Evolutionary conservation across 331 rosid species (phyloP).

Genomic region (Telfairia occidentalis): DNA sequence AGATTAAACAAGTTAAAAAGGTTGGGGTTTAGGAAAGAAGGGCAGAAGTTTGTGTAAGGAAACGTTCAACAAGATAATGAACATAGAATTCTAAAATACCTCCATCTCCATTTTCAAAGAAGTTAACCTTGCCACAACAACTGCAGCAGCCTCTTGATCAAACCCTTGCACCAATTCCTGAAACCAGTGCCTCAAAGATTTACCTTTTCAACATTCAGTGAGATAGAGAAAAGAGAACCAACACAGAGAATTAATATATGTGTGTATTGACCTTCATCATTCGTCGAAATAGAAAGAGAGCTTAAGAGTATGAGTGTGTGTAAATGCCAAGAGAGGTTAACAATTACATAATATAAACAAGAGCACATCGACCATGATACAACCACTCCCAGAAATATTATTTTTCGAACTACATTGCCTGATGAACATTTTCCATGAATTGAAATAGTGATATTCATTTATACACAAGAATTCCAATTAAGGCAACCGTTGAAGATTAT

Average conservation of each 20-base stretch:
- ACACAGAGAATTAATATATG: neutral
- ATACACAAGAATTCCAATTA: neutral
- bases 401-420: neutral
- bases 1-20: neutral
- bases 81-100: conserved; percentile 29
- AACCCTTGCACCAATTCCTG: conserved; percentile 86
- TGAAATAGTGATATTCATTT: neutral
- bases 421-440: neutral
- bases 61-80: neutral
- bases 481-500: neutral
- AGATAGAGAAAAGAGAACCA: conserved; percentile 1
- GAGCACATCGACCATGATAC: neutral
- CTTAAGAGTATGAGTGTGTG: neutral
- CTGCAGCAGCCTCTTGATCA: conserved; percentile 95
- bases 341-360: neutral
- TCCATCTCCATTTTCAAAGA: conserved; percentile 90
- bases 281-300: neutral
- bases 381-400: neutral
- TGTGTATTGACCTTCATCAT: neutral
- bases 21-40: neutral
- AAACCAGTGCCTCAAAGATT: neutral
- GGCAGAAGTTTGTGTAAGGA: neutral
- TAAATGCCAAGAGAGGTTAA: neutral
- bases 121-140: conserved; percentile 80
- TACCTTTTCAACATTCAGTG: neutral